These are phyloP conservation scores for Neodidymelliopsis sp. DNA, from an alignment of 2,329 filamentous ascomycete species.

Conservation along the genomic window DNA sequence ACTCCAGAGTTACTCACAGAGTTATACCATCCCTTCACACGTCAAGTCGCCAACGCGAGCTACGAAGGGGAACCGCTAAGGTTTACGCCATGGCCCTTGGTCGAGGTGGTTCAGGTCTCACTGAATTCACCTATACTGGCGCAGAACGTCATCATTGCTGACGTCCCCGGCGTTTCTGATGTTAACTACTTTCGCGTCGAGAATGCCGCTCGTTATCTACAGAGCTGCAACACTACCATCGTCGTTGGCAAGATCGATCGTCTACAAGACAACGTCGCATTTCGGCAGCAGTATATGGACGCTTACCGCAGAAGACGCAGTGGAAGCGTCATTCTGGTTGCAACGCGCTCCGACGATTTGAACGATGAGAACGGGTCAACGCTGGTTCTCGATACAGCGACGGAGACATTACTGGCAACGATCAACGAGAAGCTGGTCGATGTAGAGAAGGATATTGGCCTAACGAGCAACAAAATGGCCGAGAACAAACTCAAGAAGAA, in stretches of 20 bases:
- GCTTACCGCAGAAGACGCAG: conserved; percentile 21
- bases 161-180: conserved; percentile 27
- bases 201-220: conserved; percentile 20
- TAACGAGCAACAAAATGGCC: not conserved
- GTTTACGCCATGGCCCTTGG: conserved; percentile 33
- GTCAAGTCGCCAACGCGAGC: conserved; percentile 4
- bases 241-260: conserved; percentile 30
- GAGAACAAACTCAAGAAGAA: not conserved
- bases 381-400: conserved; percentile 2
- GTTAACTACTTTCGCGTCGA: conserved; percentile 22
- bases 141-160: conserved; percentile 24
- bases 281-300: conserved; percentile 20
- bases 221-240: conserved; percentile 28
- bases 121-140: conserved; percentile 16
- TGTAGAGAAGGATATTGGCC: not conserved
- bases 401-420: conserved; percentile 4
- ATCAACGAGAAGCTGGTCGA: conserved; percentile 2
- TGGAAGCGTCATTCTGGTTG: conserved; percentile 31
- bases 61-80: conserved; percentile 22
- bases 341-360: conserved; percentile 28
- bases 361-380: conserved; percentile 9
- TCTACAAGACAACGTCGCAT: conserved; percentile 8
- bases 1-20: conserved; percentile 20
- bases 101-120: conserved; percentile 22
- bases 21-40: conserved; percentile 22